These are phyloP conservation scores for Domatiomyces globalis DNA, from an alignment of 2,329 filamentous ascomycete genomes.

Conservation along the genomic window DNA sequence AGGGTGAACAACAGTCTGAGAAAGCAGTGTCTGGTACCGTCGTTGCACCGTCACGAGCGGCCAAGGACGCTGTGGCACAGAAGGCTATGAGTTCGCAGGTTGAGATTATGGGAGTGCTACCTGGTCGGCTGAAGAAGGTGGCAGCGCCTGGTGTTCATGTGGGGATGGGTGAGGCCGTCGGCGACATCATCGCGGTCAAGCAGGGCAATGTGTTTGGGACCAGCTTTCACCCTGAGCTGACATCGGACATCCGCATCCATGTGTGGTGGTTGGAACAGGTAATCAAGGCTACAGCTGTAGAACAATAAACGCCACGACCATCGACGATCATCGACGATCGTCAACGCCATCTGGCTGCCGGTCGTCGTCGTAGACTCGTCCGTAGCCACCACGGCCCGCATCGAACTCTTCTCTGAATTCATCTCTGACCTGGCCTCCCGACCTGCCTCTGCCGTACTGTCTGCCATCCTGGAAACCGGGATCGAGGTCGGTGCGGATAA, in stretches of 20 bases:
- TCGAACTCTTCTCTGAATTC: conserved; percentile 97
- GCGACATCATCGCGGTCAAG: conserved; percentile 74
- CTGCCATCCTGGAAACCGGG: conserved; percentile 91
- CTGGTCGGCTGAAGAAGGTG: conserved; percentile 37
- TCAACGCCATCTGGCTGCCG: conserved; percentile 42
- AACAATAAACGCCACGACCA: neutral
- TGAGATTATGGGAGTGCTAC: conserved; percentile 44
- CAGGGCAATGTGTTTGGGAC: conserved; percentile 89
- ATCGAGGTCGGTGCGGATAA: conserved; percentile 90
- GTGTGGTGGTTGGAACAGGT: conserved; percentile 81
- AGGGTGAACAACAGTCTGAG: conserved; percentile 40
- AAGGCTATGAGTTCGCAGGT: conserved; percentile 36
- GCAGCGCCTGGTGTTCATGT: conserved; percentile 31
- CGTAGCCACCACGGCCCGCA: conserved; percentile 80
- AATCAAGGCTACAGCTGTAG: conserved; percentile 22
- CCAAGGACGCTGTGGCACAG: conserved; percentile 32
- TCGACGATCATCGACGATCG: neutral
- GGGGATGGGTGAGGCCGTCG: conserved; percentile 28
- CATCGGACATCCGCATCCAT: conserved; percentile 75
- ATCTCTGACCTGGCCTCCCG: conserved; percentile 89
- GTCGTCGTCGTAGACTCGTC: conserved; percentile 59
- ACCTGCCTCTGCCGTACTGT: conserved; percentile 91
- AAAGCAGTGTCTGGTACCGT: conserved; percentile 36
- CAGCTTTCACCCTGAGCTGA: conserved; percentile 92
- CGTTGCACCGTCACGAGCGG: conserved; percentile 41